Base-by-base conservation (phyloP, 106 monocot species). In the Dioscorea zingiberensis region DNA sequence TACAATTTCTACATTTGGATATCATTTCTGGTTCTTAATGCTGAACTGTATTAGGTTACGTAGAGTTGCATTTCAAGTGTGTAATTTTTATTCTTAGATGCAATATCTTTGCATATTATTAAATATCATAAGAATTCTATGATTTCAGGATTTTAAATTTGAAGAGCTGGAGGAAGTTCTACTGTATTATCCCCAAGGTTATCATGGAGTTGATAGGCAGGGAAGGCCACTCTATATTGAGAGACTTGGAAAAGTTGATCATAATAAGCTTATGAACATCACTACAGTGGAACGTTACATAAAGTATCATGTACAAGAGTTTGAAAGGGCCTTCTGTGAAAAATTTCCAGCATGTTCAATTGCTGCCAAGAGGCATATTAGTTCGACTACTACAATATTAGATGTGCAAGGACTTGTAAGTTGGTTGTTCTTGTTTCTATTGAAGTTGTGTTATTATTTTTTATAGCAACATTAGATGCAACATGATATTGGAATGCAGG, bases 311-410 rank as follows among this genome's bases (percentile, higher is more conserved):
- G 86, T 86, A 17, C 82, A 76, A 30, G 86, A 86, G 66, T 86
- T 86, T 70, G 86, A 86, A 48, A 78, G 58, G 29, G 59, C 81
- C 18, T 48, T 86, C 24, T 28, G 60, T 46, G 78, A 79, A 62
- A 86, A 78, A 49, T 86, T 78, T 58, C 86, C 82, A 62, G 86
- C 86, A 12, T 86, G 86, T 60, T 82, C 86, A 25, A 67, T 86
- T 76, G 86, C 86, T 19, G 68, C 79, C 44, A 82, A 73, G 63
- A 73, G 69, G 30, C 81, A 76, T 55, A 86, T 86, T 54, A 71
- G 57, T 69, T 76, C 82, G 51, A 60, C 76, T 21, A 86, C 79
- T n/a, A 82, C 86, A 49, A 71, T 86, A 27, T 66, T 86, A 57
- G 86, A 86, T 79, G 86, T 79, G 27, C 81, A 63, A 17, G 63